These are phyloP conservation scores for Globisporangium radiosum DNA, from an alignment of 352 stramenopile genomes.

Conservation along the genomic window DNA sequence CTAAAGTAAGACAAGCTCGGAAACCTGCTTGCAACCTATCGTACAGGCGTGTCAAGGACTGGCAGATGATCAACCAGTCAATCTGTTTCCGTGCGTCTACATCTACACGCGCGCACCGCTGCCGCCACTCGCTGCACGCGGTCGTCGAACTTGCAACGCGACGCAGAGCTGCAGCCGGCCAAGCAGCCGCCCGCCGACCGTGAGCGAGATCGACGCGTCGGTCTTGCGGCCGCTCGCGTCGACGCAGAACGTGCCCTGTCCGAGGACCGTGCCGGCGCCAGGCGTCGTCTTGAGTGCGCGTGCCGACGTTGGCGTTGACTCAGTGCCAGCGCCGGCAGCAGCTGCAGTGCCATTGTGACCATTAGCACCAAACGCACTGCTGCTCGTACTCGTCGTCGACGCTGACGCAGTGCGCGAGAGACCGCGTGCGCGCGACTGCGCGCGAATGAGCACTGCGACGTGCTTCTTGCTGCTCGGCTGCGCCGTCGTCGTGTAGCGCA, in stretches of 20 bases:
- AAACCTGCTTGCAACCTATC: background rate
- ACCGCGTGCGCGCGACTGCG: slow-evolving; percentile 22
- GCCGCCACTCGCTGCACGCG: background rate
- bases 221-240: slow-evolving; percentile 38
- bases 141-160: slow-evolving; percentile 32
- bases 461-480: slow-evolving; percentile 47
- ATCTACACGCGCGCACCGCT: background rate
- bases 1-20: no score
- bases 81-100: background rate
- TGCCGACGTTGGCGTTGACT: background rate
- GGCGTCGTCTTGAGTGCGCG: slow-evolving; percentile 2
- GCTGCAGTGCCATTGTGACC: background rate
- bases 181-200: slow-evolving; percentile 52
- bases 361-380: slow-evolving; percentile 1
- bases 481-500: slow-evolving; percentile 59
- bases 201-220: slow-evolving; percentile 52
- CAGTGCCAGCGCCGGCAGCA: background rate
- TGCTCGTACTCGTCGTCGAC: slow-evolving; percentile 7
- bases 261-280: slow-evolving; percentile 33
- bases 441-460: slow-evolving; percentile 47
- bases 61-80: background rate
- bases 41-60: background rate
- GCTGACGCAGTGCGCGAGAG: slow-evolving; percentile 16
- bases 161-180: slow-evolving; percentile 53
- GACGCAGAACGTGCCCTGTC: slow-evolving; percentile 63